Conservation (phyloP, 306 rosid species). For the Acmispon strigosus region DNA sequence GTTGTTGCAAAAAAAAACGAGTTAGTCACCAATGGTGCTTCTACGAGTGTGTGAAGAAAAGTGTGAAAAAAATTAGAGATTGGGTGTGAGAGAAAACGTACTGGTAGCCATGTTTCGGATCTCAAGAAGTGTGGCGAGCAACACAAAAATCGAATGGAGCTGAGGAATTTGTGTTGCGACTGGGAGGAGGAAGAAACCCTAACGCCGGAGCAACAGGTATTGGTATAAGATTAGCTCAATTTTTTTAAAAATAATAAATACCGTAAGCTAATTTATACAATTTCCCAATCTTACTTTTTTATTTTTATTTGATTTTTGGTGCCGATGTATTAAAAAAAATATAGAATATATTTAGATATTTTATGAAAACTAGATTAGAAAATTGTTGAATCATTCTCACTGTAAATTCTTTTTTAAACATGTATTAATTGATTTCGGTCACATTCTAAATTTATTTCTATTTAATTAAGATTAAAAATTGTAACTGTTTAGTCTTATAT, state of each 20-base stretch:
- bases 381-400: no score
- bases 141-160: background rate
- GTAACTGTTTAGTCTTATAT: no score
- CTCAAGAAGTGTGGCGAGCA: background rate
- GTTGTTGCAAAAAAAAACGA: slow-evolving; percentile 39
- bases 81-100: background rate
- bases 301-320: no score
- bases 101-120: slow-evolving; percentile 24
- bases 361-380: no score
- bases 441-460: no score
- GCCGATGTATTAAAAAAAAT: no score
- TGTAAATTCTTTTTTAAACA: no score
- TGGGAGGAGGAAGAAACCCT: slow-evolving; percentile 15
- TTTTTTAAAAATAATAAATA: background rate
- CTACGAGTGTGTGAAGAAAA: background rate
- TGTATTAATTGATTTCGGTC: no score
- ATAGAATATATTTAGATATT: no score
- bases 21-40: background rate
- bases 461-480: no score
- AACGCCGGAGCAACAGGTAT: slow-evolving; percentile 12
- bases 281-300: no score
- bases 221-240: background rate
- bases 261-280: no score
- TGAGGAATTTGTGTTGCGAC: background rate
- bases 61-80: background rate